A percentile compares a stretch with the other conserved stretches of the same genome.
These are phyloP conservation scores for Musa troglodytarum DNA, from an alignment of 176 grass and related monocot genomes.

Conservation along the genomic window DNA sequence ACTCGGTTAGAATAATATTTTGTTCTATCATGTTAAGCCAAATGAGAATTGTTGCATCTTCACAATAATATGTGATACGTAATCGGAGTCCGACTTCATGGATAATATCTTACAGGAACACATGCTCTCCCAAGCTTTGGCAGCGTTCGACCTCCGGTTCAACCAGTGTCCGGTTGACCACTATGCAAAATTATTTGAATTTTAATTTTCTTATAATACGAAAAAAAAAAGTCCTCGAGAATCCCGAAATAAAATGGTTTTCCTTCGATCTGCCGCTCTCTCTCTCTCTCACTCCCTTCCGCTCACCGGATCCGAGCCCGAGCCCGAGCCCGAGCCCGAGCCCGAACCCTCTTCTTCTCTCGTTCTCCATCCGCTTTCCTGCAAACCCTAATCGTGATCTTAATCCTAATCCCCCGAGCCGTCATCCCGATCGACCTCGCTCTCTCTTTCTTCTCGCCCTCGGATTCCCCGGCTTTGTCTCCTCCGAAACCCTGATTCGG, in stretches of 20 bases:
- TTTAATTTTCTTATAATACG: too few species aligned
- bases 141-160: too few species aligned
- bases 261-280: slow-evolving; percentile 9
- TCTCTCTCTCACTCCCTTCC: slow-evolving; percentile 4
- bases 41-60: too few species aligned
- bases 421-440: neutral
- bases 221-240: neutral
- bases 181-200: too few species aligned
- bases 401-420: neutral
- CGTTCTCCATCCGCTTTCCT: neutral
- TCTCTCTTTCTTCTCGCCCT: neutral
- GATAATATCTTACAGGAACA: too few species aligned
- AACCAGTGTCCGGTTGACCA: too few species aligned
- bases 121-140: too few species aligned
- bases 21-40: too few species aligned
- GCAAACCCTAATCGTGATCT: neutral
- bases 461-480: neutral
- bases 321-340: neutral
- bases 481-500: neutral
- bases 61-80: too few species aligned
- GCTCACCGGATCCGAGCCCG: neutral
- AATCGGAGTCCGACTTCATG: too few species aligned
- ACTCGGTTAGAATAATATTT: too few species aligned
- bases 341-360: neutral
- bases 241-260: neutral